Evolutionary conservation across 768 basidiomycete genomes (phyloP).

Genomic region (Auricularia sp.): DNA sequence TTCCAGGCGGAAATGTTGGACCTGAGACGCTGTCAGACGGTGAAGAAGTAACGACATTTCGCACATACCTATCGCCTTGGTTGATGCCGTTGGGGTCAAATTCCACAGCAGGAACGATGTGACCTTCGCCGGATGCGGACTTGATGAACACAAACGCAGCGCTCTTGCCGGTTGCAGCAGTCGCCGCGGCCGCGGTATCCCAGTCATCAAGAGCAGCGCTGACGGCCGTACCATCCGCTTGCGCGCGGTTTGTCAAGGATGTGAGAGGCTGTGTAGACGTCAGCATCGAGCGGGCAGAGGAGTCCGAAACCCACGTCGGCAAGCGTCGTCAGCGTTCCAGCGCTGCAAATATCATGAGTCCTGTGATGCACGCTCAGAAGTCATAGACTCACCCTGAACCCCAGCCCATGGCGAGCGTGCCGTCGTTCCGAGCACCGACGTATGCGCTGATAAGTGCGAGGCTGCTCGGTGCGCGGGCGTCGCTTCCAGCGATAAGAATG

Average conservation of each 20-base stretch:
- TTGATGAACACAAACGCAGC: slow-evolving; percentile 18
- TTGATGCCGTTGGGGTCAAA: slow-evolving; percentile 7
- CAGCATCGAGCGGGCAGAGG: neutral
- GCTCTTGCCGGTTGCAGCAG: slow-evolving; percentile 10
- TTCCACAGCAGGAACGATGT: slow-evolving; percentile 23
- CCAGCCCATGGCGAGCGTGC: slow-evolving; percentile 6
- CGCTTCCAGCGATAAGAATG: slow-evolving; percentile 6
- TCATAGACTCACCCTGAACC: neutral
- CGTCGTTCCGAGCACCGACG: neutral
- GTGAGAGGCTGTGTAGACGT: slow-evolving; percentile 12
- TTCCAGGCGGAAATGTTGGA: slow-evolving; percentile 26
- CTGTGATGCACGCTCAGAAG: neutral
- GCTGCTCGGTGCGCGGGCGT: slow-evolving; percentile 1
- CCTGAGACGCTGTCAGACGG: slow-evolving; percentile 14
- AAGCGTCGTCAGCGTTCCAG: slow-evolving; percentile 68
- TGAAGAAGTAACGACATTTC: neutral
- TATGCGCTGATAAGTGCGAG: neutral
- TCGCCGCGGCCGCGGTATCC: slow-evolving; percentile 5
- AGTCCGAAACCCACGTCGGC: slow-evolving; percentile 41
- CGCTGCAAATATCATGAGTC: slow-evolving; percentile 24
- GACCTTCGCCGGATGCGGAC: slow-evolving; percentile 14
- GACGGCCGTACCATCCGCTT: neutral
- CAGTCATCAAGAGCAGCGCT: slow-evolving; percentile 7
- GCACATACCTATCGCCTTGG: slow-evolving; percentile 15
- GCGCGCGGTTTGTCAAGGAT: slow-evolving; percentile 9